Conservation (phyloP, 106 monocot genomes). For the Phalaenopsis aphrodite region DNA sequence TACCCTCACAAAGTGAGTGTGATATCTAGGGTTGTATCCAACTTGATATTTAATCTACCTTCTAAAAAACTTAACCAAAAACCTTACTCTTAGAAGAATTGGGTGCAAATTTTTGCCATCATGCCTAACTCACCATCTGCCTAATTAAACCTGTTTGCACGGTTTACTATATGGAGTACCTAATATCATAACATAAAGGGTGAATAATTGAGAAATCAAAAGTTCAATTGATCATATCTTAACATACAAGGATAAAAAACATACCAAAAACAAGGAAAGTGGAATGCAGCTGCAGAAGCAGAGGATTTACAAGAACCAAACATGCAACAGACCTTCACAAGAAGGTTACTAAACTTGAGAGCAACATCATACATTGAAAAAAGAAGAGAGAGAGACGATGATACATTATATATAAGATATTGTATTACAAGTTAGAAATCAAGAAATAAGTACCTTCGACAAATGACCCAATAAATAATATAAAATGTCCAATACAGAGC, state of each 20-base stretch:
- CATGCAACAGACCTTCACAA: not conserved
- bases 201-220: not conserved
- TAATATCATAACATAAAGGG: not conserved
- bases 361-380: not conserved
- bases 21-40: too few species aligned
- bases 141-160: not conserved
- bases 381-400: not conserved
- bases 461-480: slow-evolving; percentile 33
- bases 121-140: too few species aligned
- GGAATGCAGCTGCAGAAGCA: not conserved
- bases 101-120: too few species aligned
- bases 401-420: not conserved
- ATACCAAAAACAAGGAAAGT: not conserved
- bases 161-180: not conserved
- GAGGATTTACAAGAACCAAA: not conserved
- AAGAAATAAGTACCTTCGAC: slow-evolving; percentile 40
- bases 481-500: slow-evolving; percentile 53
- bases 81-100: too few species aligned
- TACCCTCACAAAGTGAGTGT: too few species aligned
- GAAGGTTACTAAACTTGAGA: not conserved
- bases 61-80: too few species aligned
- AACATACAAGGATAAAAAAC: not conserved
- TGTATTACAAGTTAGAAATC: not conserved
- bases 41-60: too few species aligned
- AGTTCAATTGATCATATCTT: not conserved